A percentile compares a stretch with the other conserved stretches of the same genome.
phyloP scores from a whole-genome alignment of 163 green algal species.

The Coccomyxa subellipsoidea region DNA sequence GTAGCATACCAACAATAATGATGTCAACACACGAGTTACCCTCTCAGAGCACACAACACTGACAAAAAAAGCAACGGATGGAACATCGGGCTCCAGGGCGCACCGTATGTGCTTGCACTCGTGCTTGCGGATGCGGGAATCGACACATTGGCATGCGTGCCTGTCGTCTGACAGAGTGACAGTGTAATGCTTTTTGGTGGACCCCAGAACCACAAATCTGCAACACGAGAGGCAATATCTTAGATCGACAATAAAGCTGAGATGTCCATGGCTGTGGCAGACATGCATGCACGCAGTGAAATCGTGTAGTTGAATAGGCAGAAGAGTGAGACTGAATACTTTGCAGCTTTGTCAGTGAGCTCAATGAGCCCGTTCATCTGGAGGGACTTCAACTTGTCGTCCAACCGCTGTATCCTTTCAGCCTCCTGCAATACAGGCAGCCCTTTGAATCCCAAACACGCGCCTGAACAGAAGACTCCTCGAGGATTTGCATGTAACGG shows the following conservation, averaged over 20 bases:
- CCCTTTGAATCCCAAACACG: too few species aligned
- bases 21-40: too few species aligned
- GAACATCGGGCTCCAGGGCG: too few species aligned
- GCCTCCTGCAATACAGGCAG: conserved; percentile 7
- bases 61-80: too few species aligned
- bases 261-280: not conserved
- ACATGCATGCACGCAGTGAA: not conserved
- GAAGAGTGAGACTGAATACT: not conserved
- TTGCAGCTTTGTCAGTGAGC: not conserved
- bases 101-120: not conserved
- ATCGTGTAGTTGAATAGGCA: not conserved
- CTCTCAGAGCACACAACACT: too few species aligned
- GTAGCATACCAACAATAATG: not conserved
- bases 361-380: not conserved
- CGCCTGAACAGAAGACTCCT: not conserved
- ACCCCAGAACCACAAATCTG: conserved; percentile 8
- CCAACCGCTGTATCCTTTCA: not conserved
- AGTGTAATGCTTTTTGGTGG: not conserved
- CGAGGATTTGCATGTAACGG: not conserved
- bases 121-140: not conserved
- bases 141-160: not conserved
- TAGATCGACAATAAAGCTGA: not conserved
- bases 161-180: not conserved
- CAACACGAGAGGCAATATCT: not conserved
- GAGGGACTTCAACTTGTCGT: not conserved